Evolutionary conservation across 164 flowering plant genomes (phyloP), one percentile per base, ranked within the genome.

Genomic region (Chimonanthus praecox): DNA sequence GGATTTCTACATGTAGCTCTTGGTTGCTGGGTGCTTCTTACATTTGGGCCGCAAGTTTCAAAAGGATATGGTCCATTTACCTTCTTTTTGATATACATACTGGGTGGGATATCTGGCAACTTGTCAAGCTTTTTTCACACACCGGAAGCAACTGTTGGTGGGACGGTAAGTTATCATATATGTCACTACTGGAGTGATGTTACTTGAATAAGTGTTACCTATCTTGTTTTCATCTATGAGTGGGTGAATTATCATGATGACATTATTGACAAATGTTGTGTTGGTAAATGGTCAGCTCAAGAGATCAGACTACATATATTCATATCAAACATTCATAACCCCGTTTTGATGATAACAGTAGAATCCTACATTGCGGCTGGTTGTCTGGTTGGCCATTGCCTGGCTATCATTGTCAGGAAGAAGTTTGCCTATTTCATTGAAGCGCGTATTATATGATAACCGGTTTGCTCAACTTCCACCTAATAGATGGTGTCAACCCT

Each of bases 51-150:
- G 78, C 83, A 83, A 80, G 93, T 91, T 50, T 85, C 86, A 71
- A 77, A 75, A 77, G 80, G 73, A 69, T 89, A 91, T 75, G 96
- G 97, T 64, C 74, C 89, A 15, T 86, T 86, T 54, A 86, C 92
- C 65, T 89, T 89, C 73, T 78, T 88, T 73, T 73, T 91, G 84
- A 85, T 91, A 73, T 91, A 84, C 65, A 50, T 87, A 50, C 89
- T 89, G 48, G 97, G 97, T 73, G 97, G 94, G 74, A 76, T 91
- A 64, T 83, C 90, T 60, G 97, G 93, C 64, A 91, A 91, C 79
- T 73, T 91, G 75, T 81, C 79, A 15, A 91, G 92, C 82, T 88
- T 86, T 80, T 80, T 89, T 67, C 92, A 89, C 78, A 89, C 91
- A 0, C 84, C 97, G 60, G 91, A 86, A 49, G 81, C 84, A 48